Evolutionary conservation across 2,329 filamentous ascomycete genomes (phyloP).

Genomic region (Sporothrix brunneoviolacea): DNA sequence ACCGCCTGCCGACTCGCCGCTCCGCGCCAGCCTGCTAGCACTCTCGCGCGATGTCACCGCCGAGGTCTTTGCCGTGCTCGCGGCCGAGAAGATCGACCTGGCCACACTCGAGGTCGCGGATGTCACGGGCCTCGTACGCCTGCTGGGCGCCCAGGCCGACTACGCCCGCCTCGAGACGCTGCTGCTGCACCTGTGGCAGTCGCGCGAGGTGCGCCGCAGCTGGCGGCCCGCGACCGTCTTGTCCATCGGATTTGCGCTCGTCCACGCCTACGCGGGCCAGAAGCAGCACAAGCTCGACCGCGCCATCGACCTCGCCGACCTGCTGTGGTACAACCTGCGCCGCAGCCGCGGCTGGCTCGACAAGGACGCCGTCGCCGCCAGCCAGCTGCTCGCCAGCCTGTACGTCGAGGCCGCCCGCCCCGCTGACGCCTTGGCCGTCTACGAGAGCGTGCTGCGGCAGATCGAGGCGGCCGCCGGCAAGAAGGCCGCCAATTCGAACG

Average conservation of each 20-base stretch:
- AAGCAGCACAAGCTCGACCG: conserved; percentile 20
- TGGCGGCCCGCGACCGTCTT: conserved; percentile 26
- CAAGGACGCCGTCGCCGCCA: conserved; percentile 23
- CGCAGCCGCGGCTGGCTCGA: conserved; percentile 27
- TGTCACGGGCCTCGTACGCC: conserved; percentile 36
- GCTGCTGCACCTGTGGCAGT: conserved; percentile 28
- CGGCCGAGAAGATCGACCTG: conserved; percentile 36
- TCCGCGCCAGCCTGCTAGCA: conserved; percentile 29
- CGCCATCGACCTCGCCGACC: conserved; percentile 26
- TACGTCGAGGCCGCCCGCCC: conserved; percentile 22
- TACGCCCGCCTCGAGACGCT: conserved; percentile 37
- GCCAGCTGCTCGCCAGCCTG: conserved; percentile 25
- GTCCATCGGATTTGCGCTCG: conserved; percentile 25
- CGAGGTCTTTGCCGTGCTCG: conserved; percentile 36
- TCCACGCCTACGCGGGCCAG: conserved; percentile 27
- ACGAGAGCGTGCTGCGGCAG: conserved; percentile 25
- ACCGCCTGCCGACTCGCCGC: conserved; percentile 28
- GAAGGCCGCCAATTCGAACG: neutral
- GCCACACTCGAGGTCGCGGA: conserved; percentile 37
- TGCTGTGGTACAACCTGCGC: conserved; percentile 30
- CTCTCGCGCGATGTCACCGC: conserved; percentile 34
- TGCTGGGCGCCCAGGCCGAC: conserved; percentile 42
- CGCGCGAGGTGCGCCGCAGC: conserved; percentile 28
- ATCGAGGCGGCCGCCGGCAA: conserved; percentile 17
- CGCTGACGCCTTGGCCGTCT: conserved; percentile 25